Conservation (phyloP, 331 rosid genomes). For the Cydonia oblonga region DNA sequence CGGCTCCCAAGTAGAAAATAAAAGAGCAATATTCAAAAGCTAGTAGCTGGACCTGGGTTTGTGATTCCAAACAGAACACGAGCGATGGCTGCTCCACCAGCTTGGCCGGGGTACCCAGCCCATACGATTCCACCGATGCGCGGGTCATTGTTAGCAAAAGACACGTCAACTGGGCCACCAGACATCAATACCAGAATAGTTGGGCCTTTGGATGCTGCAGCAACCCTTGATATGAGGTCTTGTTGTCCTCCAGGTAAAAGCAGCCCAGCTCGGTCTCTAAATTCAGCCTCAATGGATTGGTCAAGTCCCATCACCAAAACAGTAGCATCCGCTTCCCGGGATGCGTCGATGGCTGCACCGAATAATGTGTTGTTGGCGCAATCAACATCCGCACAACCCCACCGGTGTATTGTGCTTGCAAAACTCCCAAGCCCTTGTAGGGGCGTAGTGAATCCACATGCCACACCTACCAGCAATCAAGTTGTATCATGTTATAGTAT, state of each 20-base stretch:
- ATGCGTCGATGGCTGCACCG: constrained; percentile 42
- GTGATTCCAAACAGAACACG: constrained; percentile 49
- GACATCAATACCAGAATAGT: constrained; percentile 67
- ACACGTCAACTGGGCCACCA: constrained; percentile 65
- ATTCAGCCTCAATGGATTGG: constrained; percentile 75
- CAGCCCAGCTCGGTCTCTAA: constrained; percentile 39
- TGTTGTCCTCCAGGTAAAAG: constrained; percentile 70
- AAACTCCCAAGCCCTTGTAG: constrained; percentile 62
- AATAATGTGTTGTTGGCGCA: constrained; percentile 37
- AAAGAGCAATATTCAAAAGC: background rate
- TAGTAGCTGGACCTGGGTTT: constrained; percentile 39
- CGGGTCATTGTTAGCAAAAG: constrained; percentile 51
- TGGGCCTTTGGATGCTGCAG: constrained; percentile 66
- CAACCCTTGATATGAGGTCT: constrained; percentile 59
- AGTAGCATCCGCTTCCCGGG: constrained; percentile 62
- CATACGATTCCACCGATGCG: constrained; percentile 43
- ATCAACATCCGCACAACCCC: constrained; percentile 53
- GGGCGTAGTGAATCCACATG: constrained; percentile 65
- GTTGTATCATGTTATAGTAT: too few species aligned
- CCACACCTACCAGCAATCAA: constrained; percentile 33
- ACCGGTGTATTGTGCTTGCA: constrained; percentile 31
- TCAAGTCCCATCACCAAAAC: constrained; percentile 65
- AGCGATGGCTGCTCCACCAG: constrained; percentile 79
- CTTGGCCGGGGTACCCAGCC: constrained; percentile 91
- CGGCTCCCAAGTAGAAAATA: background rate